A percentile compares a stretch with the other conserved stretches of the same genome.
These are phyloP conservation scores for Plenodomus biglobosus DNA, from an alignment of 2,329 filamentous ascomycete species.

Conservation along the genomic window DNA sequence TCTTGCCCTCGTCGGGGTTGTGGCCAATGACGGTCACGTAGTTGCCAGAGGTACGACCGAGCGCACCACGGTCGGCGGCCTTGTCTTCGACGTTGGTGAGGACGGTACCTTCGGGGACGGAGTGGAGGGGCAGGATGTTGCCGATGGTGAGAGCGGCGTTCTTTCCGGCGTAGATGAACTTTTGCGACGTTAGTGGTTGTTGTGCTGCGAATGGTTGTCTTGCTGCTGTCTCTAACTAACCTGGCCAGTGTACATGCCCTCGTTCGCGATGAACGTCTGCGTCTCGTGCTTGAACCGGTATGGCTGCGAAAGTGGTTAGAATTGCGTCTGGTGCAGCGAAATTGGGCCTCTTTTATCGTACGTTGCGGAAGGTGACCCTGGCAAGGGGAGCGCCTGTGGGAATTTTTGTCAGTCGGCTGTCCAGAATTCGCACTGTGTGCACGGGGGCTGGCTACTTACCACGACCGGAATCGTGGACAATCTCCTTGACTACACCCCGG, in stretches of 20 bases:
- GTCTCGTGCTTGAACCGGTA: slow-evolving; percentile 97
- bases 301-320: slow-evolving; percentile 51
- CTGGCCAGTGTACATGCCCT: slow-evolving; percentile 99
- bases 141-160: slow-evolving; percentile 95
- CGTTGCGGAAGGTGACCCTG: slow-evolving; percentile 91
- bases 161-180: slow-evolving; percentile 99
- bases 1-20: slow-evolving; percentile 80
- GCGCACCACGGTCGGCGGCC: slow-evolving; percentile 91
- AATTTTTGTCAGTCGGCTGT: slow-evolving; percentile 23
- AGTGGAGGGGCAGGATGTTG: slow-evolving; percentile 92
- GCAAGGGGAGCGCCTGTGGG: slow-evolving; percentile 72
- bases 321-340: background rate
- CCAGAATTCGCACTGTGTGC: slow-evolving; percentile 8
- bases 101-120: slow-evolving; percentile 98
- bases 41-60: slow-evolving; percentile 98
- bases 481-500: slow-evolving; percentile 96
- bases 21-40: slow-evolving; percentile 74
- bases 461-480: slow-evolving; percentile 98
- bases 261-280: slow-evolving; percentile 99
- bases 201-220: background rate
- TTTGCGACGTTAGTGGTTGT: slow-evolving; percentile 21
- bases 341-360: slow-evolving; percentile 12
- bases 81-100: slow-evolving; percentile 99
- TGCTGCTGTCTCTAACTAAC: slow-evolving; percentile 26
- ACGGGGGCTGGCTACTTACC: slow-evolving; percentile 57